phyloP scores from a whole-genome alignment of 2,329 filamentous ascomycete genomes.

The Fusarium fracticaudum region DNA sequence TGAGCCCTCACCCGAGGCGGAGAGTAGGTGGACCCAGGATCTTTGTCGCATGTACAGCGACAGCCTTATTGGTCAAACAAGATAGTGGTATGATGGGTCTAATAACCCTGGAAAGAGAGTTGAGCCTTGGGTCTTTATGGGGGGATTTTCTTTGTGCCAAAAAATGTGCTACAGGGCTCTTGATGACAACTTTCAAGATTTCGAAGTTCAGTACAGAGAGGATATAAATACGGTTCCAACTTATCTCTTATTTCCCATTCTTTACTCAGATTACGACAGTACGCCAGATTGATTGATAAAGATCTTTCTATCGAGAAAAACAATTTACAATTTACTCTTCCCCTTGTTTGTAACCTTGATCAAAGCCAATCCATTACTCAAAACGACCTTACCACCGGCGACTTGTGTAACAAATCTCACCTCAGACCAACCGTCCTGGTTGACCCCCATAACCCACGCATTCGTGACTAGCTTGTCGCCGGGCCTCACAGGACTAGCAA shows the following conservation, averaged over 20 bases:
- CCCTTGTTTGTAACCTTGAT: not conserved
- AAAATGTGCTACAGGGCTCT: not conserved
- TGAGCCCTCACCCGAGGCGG: no score
- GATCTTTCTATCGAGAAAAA: not conserved
- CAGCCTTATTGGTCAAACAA: not conserved
- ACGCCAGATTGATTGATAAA: fast-evolving
- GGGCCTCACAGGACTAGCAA: conserved; percentile 58
- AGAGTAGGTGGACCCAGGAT: no score
- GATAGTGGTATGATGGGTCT: not conserved
- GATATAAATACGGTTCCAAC: no score
- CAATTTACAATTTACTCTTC: not conserved
- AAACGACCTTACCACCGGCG: not conserved
- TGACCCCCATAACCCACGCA: conserved; percentile 51
- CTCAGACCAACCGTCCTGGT: not conserved
- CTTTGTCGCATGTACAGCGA: no score
- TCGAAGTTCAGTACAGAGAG: fast-evolving
- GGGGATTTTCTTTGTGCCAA: fast-evolving
- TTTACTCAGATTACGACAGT: fast-evolving
- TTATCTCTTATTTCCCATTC: fast-evolving
- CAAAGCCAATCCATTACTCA: conserved; percentile 7
- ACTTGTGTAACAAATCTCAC: conserved; percentile 9
- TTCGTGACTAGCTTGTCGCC: conserved; percentile 55
- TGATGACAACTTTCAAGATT: fast-evolving
- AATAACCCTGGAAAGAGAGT: not conserved
- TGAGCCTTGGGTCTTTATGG: not conserved